Evolutionary conservation across 2,329 filamentous ascomycete genomes (phyloP).

Genomic region (Aspergillus pseudoviridinutans): DNA sequence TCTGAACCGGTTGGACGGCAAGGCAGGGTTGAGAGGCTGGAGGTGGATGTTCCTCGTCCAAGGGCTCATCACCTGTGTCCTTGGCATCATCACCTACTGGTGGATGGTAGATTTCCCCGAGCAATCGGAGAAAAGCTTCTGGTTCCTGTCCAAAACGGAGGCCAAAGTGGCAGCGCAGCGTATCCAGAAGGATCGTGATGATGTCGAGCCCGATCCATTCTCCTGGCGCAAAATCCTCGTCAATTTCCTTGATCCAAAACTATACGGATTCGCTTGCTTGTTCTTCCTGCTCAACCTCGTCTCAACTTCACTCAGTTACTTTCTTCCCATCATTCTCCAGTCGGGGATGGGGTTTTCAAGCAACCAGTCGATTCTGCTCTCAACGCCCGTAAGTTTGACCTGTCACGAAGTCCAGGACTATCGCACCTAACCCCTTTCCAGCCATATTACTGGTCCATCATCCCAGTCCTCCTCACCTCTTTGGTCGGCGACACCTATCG

Average conservation of each 20-base stretch:
- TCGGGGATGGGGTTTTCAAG: conserved; percentile 53
- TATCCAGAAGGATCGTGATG: conserved; percentile 59
- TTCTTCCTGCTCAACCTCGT: conserved; percentile 67
- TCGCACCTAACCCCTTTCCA: conserved; percentile 5
- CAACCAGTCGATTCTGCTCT: conserved; percentile 56
- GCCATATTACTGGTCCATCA: conserved; percentile 64
- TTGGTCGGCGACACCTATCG: conserved; percentile 58
- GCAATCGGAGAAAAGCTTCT: conserved; percentile 52
- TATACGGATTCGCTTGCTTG: conserved; percentile 61
- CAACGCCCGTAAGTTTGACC: conserved; percentile 47
- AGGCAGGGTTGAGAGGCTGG: conserved; percentile 57
- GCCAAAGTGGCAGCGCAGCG: conserved; percentile 53
- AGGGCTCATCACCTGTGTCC: conserved; percentile 55
- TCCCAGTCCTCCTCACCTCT: conserved; percentile 62
- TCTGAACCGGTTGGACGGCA: conserved; percentile 60
- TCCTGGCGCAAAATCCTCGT: conserved; percentile 52
- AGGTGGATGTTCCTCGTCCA: conserved; percentile 68
- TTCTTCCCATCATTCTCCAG: conserved; percentile 58
- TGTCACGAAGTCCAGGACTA: neutral
- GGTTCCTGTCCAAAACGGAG: conserved; percentile 56
- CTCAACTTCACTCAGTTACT: conserved; percentile 62
- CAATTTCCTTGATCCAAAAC: conserved; percentile 57
- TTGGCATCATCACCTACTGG: conserved; percentile 61
- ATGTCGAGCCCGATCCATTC: conserved; percentile 56
- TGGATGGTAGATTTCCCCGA: conserved; percentile 71